Evolutionary conservation across 148 eudicot species (phyloP).

Genomic region (Rhododendron vialii): DNA sequence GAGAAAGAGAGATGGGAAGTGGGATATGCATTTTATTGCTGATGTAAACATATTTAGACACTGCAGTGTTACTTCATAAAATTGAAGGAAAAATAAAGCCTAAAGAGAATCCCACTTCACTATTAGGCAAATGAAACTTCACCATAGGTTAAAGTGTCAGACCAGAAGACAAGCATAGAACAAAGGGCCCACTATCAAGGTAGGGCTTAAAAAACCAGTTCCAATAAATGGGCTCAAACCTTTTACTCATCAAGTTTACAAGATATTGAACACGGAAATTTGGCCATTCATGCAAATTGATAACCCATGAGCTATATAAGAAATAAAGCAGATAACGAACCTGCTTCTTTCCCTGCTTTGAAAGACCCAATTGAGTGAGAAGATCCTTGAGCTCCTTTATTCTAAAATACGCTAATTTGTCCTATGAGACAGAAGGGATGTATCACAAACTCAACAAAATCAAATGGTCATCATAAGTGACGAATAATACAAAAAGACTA

Average conservation of each 20-base stretch:
- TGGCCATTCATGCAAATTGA: background rate
- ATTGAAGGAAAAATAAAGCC: background rate
- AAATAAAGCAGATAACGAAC: conserved; percentile 24
- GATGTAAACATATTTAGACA: background rate
- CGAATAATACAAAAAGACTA: background rate
- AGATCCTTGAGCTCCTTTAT: conserved; percentile 98
- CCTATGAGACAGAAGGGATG: conserved; percentile 37
- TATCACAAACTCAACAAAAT: background rate
- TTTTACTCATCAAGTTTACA: background rate
- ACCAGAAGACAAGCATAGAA: background rate
- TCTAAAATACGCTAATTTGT: conserved; percentile 85
- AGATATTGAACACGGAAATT: background rate
- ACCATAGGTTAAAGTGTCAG: background rate
- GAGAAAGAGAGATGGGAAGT: background rate
- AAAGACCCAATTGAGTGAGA: conserved; percentile 72
- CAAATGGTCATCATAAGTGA: background rate
- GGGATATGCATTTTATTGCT: background rate
- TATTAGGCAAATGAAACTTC: background rate
- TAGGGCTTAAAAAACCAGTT: background rate
- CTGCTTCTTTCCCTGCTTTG: conserved; percentile 99
- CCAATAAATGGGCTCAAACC: background rate
- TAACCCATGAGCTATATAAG: background rate
- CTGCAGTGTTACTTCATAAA: background rate
- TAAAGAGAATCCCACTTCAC: background rate
- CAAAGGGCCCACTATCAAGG: background rate